These are phyloP conservation scores for Neocatenulostroma microsporum DNA, from an alignment of 2,329 filamentous ascomycete genomes.

Conservation along the genomic window DNA sequence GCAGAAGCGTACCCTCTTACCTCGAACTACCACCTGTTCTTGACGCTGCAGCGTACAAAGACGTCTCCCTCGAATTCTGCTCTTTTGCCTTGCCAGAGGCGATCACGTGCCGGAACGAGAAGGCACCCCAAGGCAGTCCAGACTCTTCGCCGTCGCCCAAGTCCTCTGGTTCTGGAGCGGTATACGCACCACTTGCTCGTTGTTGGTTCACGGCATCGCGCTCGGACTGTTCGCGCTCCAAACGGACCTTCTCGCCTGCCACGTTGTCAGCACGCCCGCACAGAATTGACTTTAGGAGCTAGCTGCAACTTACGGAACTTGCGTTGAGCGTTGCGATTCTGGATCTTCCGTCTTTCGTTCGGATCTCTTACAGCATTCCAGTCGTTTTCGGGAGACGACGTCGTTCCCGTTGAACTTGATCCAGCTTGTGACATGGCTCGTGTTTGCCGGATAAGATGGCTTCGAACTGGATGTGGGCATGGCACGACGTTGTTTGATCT, in stretches of 20 bases:
- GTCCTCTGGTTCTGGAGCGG: constrained; percentile 51
- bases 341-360: constrained; percentile 63
- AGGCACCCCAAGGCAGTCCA: constrained; percentile 64
- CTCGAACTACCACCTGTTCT: constrained; percentile 32
- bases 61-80: constrained; percentile 36
- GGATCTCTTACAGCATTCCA: constrained; percentile 65
- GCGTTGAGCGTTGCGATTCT: constrained; percentile 67
- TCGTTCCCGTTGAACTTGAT: constrained; percentile 11
- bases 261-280: constrained; percentile 9
- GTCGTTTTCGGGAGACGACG: constrained; percentile 43
- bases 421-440: constrained; percentile 16
- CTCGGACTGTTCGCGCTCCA: constrained; percentile 58
- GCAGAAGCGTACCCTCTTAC: constrained; percentile 25
- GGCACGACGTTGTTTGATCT: constrained; percentile 1
- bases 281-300: background rate
- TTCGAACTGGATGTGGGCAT: constrained; percentile 7
- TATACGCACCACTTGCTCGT: constrained; percentile 57
- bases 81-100: constrained; percentile 39
- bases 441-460: constrained; percentile 8
- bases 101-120: constrained; percentile 52
- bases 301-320: constrained; percentile 59
- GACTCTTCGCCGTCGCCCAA: constrained; percentile 49
- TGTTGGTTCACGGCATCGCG: constrained; percentile 57
- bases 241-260: constrained; percentile 61
- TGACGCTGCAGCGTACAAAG: constrained; percentile 31